These are phyloP conservation scores for Penicillium fuscoglaucum DNA, from an alignment of 2,329 filamentous ascomycete genomes.

Conservation along the genomic window DNA sequence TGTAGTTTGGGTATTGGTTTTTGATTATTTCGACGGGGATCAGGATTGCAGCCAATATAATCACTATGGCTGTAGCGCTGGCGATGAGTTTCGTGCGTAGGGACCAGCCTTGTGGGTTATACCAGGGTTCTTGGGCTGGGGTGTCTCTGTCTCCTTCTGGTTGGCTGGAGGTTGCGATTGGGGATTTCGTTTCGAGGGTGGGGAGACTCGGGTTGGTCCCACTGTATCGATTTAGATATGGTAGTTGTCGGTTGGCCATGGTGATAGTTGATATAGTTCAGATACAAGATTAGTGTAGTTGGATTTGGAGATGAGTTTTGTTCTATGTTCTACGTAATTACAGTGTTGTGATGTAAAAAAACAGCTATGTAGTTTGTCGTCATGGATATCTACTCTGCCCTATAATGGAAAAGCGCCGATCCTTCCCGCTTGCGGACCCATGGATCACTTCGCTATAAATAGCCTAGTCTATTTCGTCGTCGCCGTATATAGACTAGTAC, in stretches of 20 bases:
- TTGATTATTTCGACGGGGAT: conserved; percentile 43
- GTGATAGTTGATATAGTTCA: background rate
- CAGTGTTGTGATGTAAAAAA: background rate
- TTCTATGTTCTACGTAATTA: background rate
- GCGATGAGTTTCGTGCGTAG: conserved; percentile 53
- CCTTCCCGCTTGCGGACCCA: background rate
- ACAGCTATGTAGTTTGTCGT: background rate
- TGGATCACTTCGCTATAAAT: background rate
- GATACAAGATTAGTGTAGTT: background rate
- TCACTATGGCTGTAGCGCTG: conserved; percentile 38
- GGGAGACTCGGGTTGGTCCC: conserved; percentile 22
- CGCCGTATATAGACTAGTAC: background rate
- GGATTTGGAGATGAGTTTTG: background rate
- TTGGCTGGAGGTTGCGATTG: conserved; percentile 16
- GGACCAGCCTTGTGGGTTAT: conserved; percentile 56
- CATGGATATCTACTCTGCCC: conserved; percentile 2
- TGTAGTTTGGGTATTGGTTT: conserved; percentile 49
- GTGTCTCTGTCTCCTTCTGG: conserved; percentile 1
- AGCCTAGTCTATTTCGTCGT: background rate
- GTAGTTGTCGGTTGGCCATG: conserved; percentile 20
- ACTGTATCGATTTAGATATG: conserved; percentile 24
- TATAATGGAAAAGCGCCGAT: background rate
- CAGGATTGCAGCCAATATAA: conserved; percentile 53
- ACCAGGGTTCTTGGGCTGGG: conserved; percentile 33
- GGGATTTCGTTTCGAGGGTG: conserved; percentile 22